Percentiles rank a stretch among this genome's conserved stretches.
Evolutionary conservation across 2,329 filamentous ascomycete genomes (phyloP).

Genomic region (Hypoxylon sp.): DNA sequence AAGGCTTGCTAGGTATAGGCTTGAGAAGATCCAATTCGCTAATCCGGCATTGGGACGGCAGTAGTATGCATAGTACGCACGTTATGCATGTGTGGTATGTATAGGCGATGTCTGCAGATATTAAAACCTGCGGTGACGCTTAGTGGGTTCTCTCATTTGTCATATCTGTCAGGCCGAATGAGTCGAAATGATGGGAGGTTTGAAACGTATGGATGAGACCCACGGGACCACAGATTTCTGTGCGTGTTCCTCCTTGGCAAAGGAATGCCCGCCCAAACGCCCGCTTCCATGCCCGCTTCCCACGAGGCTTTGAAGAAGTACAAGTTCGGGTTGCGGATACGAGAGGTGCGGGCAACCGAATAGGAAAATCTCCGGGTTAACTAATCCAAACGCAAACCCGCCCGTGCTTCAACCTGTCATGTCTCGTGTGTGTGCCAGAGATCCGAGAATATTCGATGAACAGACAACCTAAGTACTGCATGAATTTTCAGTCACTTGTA

Average conservation of each 20-base stretch:
- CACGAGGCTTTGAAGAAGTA: conserved; percentile 34
- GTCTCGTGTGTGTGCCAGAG: conserved; percentile 1
- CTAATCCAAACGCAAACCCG: conserved; percentile 20
- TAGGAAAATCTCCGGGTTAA: conserved; percentile 22
- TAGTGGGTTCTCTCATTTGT: conserved; percentile 9
- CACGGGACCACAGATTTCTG: conserved; percentile 8
- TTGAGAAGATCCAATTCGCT: neutral
- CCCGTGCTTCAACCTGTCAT: conserved; percentile 22
- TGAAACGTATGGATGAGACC: conserved; percentile 19
- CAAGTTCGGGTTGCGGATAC: conserved; percentile 32
- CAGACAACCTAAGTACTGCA: neutral
- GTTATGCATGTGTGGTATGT: conserved; percentile 16
- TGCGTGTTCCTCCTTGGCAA: conserved; percentile 21
- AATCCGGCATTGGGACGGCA: conserved; percentile 7
- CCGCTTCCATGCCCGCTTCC: conserved; percentile 11
- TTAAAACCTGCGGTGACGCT: conserved; percentile 1
- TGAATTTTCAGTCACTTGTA: conserved; percentile 10
- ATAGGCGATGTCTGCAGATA: neutral
- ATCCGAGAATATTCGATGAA: conserved; percentile 7
- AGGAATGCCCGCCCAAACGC: neutral
- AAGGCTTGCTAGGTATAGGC: conserved; percentile 5
- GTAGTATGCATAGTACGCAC: conserved; percentile 15
- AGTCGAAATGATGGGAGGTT: conserved; percentile 29
- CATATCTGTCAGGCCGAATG: conserved; percentile 22
- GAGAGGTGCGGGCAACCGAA: conserved; percentile 14